Evolutionary conservation across 345 rosid genomes (phyloP).

Genomic region (Populus alba): DNA sequence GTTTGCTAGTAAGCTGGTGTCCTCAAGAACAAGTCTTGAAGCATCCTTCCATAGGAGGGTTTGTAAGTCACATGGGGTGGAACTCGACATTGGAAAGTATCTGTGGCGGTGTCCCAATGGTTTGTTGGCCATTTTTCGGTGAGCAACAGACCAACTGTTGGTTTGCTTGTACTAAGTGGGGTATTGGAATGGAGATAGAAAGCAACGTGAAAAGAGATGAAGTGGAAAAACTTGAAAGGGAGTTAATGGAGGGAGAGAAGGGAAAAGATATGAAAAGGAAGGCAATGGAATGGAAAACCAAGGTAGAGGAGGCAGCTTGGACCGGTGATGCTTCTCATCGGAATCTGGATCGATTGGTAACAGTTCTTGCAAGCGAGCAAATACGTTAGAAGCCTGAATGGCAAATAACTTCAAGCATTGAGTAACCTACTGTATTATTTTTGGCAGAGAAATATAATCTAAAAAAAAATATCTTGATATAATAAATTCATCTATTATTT

Average conservation of each 20-base stretch:
- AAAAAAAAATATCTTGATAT: too few species aligned
- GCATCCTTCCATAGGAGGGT: slow-evolving; percentile 13
- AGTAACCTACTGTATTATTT: too few species aligned
- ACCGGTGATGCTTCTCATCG: slow-evolving; percentile 11
- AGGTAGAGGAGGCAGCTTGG: slow-evolving; percentile 7
- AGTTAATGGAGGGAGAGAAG: slow-evolving; percentile 17
- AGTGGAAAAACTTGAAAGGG: slow-evolving; percentile 12
- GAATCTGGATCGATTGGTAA: slow-evolving; percentile 3
- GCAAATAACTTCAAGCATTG: too few species aligned
- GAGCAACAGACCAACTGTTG: slow-evolving; percentile 14
- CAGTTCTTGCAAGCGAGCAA: neutral
- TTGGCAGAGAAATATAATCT: too few species aligned
- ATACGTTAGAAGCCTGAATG: too few species aligned
- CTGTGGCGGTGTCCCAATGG: slow-evolving; percentile 8
- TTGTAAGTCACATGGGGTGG: slow-evolving; percentile 28
- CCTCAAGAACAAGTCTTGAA: slow-evolving; percentile 14
- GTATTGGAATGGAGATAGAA: slow-evolving; percentile 13
- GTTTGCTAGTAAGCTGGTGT: slow-evolving; percentile 14
- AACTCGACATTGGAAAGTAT: slow-evolving; percentile 12
- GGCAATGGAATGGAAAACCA: slow-evolving; percentile 16
- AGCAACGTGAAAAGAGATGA: slow-evolving; percentile 10
- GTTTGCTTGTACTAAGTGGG: slow-evolving; percentile 17
- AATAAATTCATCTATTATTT: too few species aligned
- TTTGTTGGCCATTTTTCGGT: slow-evolving; percentile 15
- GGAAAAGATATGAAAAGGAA: slow-evolving; percentile 18